Evolutionary conservation across 2,329 filamentous ascomycete genomes (phyloP), one percentile per base, ranked within the genome.

Genomic region (Grosmannia penicillata): DNA sequence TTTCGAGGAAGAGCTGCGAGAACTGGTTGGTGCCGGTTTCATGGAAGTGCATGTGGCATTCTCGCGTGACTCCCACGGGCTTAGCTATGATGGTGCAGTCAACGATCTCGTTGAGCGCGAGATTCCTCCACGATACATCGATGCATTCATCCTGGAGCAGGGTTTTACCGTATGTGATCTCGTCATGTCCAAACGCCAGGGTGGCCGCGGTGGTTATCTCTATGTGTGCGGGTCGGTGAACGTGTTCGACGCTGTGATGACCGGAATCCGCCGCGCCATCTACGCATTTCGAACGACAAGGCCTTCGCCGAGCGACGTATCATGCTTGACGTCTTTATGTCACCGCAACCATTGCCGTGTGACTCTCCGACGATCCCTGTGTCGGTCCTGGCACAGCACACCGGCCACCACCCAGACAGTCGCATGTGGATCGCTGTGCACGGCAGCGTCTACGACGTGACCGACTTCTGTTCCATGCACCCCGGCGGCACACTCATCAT

Each of bases 271-370:
- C n/a, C 66, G 66, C 49, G 68, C 68, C 3, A 62, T 73, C 17
- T 72, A 70, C 44, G 65, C 63, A 18, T 61, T 70, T 45, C 59
- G 65, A 29, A 65, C 64, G 62, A 66, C 45, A 64, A 61, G 19
- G 68, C 68, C 0, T 71, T 72, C 40, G 67, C 67, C 0, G 68
- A 72, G 50, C 57, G 68, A 1, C 58, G 68, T 6, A 67, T 72
- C 47, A 72, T 72, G 68, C 51, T 71, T 0, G 67, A 72, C 41
- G 65, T 72, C 29, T 72, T 72, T 49, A 71, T 71, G 67, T 65
- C 65, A 1, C 68, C 68, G 2, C 66, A 63, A 40, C 61, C 67
- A 0, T 57, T 71, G 2, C 62, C 66, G 0, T 68, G 61, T 49
- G 65, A 69, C 32, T 54, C 62, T 1, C 63, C 66, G 0, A 66